Base-by-base conservation (phyloP, 2,329 filamentous ascomycete species). In the Fusarium tjaetaba region DNA sequence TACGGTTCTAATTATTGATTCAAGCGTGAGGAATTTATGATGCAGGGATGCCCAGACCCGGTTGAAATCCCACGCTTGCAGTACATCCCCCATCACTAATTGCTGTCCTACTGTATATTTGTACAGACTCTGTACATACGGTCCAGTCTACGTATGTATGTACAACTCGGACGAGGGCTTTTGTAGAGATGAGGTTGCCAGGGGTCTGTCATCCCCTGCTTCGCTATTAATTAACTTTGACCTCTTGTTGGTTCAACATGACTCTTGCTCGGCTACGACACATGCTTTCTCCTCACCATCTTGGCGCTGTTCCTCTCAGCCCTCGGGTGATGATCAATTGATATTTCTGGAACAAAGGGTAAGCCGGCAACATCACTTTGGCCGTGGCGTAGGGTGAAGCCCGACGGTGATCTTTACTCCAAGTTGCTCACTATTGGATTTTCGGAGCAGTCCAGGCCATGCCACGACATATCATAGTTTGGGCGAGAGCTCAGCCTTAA, bases 1-100 rank as follows among this genome's bases (percentile, higher is more conserved):
- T 39, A 48, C 42, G 56, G 55, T 52, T 53, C 39, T 61, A 48
- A 42, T 66, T 52, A 39, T 65, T 52, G 39, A 59, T 32, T 48
- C 57, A 73, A 68, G 70, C 32, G n/a, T 24, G 53, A 73, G 66
- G 70, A 71, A 61, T 74, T 63, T 63, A 62, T 67, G 71, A 68
- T 74, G 61, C 72, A 72, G 74, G 63, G 70, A 64, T 73, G 41
- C 39, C 48, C 49, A 55, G 36, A 51, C 53, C 53, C 38, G 41
- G 57, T 60, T 53, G 38, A 68, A 63, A 68, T 73, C 70, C 43
- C 58, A 71, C 70, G 56, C 60, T 73, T 70, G 57, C 52, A 55
- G 30, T 30, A 30, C 30, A 30, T 30, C 57, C 57, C 70, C 57
- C 51, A 62, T 73, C 55, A 62, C 43, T 48, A 58, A 46, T 70